phyloP scores from a whole-genome alignment of 2,329 filamentous ascomycete species.

The Aspergillus uvarum region DNA sequence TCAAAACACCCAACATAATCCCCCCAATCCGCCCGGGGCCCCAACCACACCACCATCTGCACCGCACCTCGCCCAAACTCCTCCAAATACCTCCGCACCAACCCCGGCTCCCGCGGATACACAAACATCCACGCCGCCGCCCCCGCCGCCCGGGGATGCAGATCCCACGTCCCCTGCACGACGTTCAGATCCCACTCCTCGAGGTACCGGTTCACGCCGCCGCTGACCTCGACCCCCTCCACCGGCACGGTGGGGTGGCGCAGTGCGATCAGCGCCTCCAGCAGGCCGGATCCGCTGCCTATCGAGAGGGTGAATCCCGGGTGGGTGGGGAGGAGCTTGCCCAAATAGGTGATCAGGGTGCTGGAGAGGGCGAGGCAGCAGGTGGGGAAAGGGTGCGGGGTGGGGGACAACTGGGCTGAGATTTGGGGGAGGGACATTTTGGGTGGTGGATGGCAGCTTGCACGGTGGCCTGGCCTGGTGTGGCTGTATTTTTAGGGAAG shows the following conservation, averaged over 20 bases:
- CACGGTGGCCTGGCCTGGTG: not conserved
- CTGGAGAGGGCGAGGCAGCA: constrained; percentile 32
- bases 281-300: constrained; percentile 53
- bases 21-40: constrained; percentile 30
- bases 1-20: constrained; percentile 32
- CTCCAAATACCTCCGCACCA: constrained; percentile 49
- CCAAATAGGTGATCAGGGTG: constrained; percentile 20
- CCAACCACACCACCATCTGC: constrained; percentile 32
- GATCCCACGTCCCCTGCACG: constrained; percentile 47
- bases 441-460: not conserved
- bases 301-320: constrained; percentile 45
- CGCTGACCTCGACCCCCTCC: constrained; percentile 51
- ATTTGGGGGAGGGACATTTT: constrained; percentile 17
- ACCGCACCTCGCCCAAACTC: constrained; percentile 15
- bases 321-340: constrained; percentile 23
- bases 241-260: constrained; percentile 31
- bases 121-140: constrained; percentile 54
- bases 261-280: constrained; percentile 47
- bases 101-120: constrained; percentile 51
- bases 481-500: not conserved
- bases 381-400: constrained; percentile 25
- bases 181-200: constrained; percentile 41
- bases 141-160: constrained; percentile 43
- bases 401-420: constrained; percentile 15
- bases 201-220: constrained; percentile 48